Evolutionary conservation across 23 red algal species (phyloP), one percentile per base, ranked within the genome.

Genomic region (Chondrus crispus): DNA sequence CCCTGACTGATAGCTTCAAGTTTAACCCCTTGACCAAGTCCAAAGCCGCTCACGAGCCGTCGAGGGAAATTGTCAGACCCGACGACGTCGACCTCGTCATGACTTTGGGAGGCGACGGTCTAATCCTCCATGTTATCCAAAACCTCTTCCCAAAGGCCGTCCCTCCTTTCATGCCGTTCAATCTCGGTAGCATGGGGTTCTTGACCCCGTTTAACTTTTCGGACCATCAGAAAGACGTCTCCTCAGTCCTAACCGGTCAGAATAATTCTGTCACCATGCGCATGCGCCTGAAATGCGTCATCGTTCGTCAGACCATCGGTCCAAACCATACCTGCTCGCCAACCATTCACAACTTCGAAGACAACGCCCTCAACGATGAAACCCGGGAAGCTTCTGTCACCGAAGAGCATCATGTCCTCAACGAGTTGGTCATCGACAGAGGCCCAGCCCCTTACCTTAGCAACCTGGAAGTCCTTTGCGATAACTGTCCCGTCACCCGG

Each of bases 101-200:
- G n/a, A 95, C 88, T 54, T 69, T 98, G 50, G 96, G 96, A 33
- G 96, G 96, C 39, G 96, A 98, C 62, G 96, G 96, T 40, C 93
- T 95, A 19, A 95, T 98, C 51, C 88, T 98, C 24, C 93, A 98
- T 44, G 85, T 89, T 29, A 77, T 84, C 32, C 86, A 89, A 24
- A 45, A 62, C 1, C 86, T 93, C 13, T 98, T 98, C 76, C 63
- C 83, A 4, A 74, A 46, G 32, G 93, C 86, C 6, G 96, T 98
- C 18, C 96, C 96, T 4, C 93, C 93, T 1, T 54, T 98, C 13
- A 82, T 95, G 68, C 80, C 91, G 29, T 95, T 98, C 73, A 98
- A 95, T 68, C 79, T 95, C 28, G 96, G 93, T 36, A 95, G 91
- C 30, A 20, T 95, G 19, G 93, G 96, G 36, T 98, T 95, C 43